Percentiles rank a stretch among this genome's conserved stretches.
Conservation (phyloP, 495 filamentous ascomycete genomes). For the Bombardia bombarda region DNA sequence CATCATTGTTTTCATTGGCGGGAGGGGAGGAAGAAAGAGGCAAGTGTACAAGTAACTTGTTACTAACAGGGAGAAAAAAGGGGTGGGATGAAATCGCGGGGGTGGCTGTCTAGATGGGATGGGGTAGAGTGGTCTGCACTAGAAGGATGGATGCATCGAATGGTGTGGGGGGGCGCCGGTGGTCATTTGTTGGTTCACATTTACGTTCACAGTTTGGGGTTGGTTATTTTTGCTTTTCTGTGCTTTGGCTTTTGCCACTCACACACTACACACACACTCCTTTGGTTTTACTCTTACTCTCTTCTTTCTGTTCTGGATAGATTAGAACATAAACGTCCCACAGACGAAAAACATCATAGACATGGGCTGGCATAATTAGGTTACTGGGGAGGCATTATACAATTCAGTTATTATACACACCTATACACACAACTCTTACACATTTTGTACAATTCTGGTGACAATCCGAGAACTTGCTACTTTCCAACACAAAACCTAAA, state of each 20-base stretch:
- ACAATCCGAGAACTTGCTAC: conserved; percentile 3
- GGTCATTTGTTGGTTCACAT: too few species aligned
- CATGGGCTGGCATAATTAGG: too few species aligned
- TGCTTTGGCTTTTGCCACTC: too few species aligned
- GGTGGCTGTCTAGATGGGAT: too few species aligned
- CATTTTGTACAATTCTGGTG: background rate
- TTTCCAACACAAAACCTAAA: conserved; percentile 27
- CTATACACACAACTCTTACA: background rate
- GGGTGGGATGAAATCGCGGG: background rate
- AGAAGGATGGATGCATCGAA: too few species aligned
- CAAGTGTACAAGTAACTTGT: background rate
- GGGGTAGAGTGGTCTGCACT: too few species aligned
- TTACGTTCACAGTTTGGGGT: too few species aligned
- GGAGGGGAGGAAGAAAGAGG: background rate
- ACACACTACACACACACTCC: too few species aligned
- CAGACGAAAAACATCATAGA: background rate
- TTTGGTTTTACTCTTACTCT: background rate
- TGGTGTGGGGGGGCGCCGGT: too few species aligned
- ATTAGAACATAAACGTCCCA: background rate
- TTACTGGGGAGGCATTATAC: background rate
- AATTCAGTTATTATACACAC: background rate
- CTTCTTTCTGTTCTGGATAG: background rate
- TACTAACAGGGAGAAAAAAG: background rate
- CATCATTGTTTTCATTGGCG: too few species aligned
- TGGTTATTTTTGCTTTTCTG: too few species aligned